These are phyloP conservation scores for Lachancea sp. DNA, from an alignment of 805 yeast genomes.

Conservation along the genomic window DNA sequence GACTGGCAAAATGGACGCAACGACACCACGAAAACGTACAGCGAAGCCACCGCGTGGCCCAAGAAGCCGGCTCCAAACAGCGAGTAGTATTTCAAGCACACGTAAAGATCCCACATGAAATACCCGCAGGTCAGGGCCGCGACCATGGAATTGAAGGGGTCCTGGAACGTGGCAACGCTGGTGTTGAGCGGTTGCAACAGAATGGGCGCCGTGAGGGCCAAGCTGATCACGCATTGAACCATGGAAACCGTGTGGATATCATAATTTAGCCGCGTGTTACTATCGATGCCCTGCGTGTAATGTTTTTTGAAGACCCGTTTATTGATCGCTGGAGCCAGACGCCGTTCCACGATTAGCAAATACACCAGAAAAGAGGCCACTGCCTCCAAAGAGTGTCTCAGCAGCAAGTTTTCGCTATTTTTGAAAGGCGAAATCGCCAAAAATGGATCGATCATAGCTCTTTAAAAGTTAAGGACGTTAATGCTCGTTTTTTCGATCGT, in stretches of 20 bases:
- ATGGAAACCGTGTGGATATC: conserved; percentile 88
- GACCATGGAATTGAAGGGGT: conserved; percentile 71
- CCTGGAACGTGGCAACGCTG: conserved; percentile 59
- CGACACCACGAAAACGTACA: conserved; percentile 60
- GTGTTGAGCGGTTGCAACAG: conserved; percentile 42
- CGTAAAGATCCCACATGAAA: conserved; percentile 80
- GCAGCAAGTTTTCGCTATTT: conserved; percentile 37
- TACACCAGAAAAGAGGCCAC: conserved; percentile 55
- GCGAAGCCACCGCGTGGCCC: conserved; percentile 77
- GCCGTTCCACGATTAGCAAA: conserved; percentile 40
- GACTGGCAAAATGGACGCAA: conserved; percentile 72
- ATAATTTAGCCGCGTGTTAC: conserved; percentile 58
- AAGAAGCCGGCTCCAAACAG: conserved; percentile 78
- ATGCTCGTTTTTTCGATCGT: too few species aligned
- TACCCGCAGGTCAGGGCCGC: conserved; percentile 74
- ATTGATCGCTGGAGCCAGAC: conserved; percentile 46
- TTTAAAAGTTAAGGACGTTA: not conserved
- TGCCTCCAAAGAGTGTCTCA: conserved; percentile 73
- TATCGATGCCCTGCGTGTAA: conserved; percentile 43
- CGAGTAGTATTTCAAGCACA: conserved; percentile 56
- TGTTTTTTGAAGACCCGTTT: conserved; percentile 43
- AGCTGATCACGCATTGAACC: conserved; percentile 70
- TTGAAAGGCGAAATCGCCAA: conserved; percentile 26
- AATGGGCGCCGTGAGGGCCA: conserved; percentile 55
- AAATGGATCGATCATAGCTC: conserved; percentile 22